Conservation (phyloP, 345 rosid species). For the Triadica sebifera region DNA sequence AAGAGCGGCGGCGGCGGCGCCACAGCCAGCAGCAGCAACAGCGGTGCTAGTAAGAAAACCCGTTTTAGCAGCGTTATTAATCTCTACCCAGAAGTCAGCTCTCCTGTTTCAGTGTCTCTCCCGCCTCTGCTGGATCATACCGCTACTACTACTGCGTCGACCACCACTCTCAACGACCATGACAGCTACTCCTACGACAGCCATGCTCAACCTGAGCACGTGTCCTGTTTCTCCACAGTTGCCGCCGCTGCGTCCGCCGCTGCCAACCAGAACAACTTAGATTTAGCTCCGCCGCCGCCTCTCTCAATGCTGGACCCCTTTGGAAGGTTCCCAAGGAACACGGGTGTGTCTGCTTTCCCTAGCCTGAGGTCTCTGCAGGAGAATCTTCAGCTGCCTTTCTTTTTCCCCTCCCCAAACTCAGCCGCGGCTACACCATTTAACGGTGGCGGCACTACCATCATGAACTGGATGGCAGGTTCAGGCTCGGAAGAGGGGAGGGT, state of each 20-base stretch:
- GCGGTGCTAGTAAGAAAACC: constrained; percentile 39
- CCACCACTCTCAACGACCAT: constrained; percentile 25
- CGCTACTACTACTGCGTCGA: constrained; percentile 11
- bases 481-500: constrained; percentile 17
- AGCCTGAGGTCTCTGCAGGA: constrained; percentile 79
- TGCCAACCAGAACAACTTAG: constrained; percentile 26
- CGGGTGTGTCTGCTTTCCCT: constrained; percentile 45
- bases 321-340: constrained; percentile 30
- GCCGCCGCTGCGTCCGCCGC: constrained; percentile 43
- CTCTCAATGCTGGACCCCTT: constrained; percentile 1
- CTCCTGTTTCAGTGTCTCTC: constrained; percentile 72
- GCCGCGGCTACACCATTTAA: constrained; percentile 20
- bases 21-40: constrained; percentile 20
- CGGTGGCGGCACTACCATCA: constrained; percentile 13
- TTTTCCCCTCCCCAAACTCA: constrained; percentile 33
- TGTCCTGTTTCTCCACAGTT: constrained; percentile 99
- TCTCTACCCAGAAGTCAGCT: constrained; percentile 47
- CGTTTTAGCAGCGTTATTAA: constrained; percentile 27
- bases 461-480: constrained; percentile 35
- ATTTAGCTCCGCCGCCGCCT: constrained; percentile 28
- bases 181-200: constrained; percentile 61
- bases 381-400: constrained; percentile 65
- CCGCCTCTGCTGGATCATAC: constrained; percentile 71
- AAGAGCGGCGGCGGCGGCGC: constrained; percentile 46
- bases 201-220: constrained; percentile 69